A percentile compares a stretch with the other conserved stretches of the same genome.
These are phyloP conservation scores for Sporothrix euskadiensis DNA, from an alignment of 2,329 filamentous ascomycete species.

Conservation along the genomic window DNA sequence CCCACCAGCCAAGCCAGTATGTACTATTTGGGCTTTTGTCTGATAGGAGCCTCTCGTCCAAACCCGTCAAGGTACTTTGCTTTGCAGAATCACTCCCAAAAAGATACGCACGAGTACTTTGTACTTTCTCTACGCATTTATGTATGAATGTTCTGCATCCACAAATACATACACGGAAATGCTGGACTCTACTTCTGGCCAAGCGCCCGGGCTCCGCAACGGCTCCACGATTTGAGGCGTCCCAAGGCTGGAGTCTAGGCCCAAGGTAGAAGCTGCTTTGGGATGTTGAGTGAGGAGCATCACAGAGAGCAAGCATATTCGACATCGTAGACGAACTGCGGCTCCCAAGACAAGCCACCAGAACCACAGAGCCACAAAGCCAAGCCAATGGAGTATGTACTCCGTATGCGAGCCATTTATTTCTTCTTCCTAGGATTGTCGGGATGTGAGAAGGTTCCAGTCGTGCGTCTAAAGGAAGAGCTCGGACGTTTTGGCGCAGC, in stretches of 20 bases:
- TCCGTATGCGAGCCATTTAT: background rate
- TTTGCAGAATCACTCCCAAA: background rate
- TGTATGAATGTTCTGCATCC: background rate
- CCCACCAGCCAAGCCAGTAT: too few relatives aligned
- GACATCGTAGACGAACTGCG: background rate
- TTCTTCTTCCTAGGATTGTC: background rate
- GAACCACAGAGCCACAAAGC: background rate
- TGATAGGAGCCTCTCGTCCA: too few relatives aligned
- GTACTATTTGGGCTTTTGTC: too few relatives aligned
- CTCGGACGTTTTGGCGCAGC: too few relatives aligned
- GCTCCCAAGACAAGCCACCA: background rate
- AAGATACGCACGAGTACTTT: background rate
- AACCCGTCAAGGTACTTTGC: background rate
- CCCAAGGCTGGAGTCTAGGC: conserved; percentile 16
- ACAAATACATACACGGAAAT: background rate
- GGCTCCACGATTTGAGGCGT: conserved; percentile 1
- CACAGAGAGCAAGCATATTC: background rate
- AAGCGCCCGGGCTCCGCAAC: conserved; percentile 14
- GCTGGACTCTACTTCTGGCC: background rate
- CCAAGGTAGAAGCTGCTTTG: conserved; percentile 20
- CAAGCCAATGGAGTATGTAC: too few relatives aligned
- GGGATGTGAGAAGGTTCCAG: too few relatives aligned
- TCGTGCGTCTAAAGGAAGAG: too few relatives aligned
- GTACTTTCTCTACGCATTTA: background rate
- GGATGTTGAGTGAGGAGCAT: background rate